Conservation (phyloP, 2,329 filamentous ascomycete species). For the Colletotrichum spaethianum region DNA sequence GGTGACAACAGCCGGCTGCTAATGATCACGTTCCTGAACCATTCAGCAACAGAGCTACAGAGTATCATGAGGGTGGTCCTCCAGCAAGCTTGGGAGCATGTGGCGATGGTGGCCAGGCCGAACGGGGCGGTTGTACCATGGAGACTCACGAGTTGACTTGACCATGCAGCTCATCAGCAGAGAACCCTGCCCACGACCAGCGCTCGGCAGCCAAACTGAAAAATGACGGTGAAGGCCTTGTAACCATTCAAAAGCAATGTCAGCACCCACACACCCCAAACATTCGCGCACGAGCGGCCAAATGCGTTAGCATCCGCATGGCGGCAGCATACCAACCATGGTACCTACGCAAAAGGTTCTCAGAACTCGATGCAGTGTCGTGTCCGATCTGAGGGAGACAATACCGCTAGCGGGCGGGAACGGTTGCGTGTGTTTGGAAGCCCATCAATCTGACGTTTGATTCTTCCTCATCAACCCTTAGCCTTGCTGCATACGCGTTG, state of each 20-base stretch:
- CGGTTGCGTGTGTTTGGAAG: constrained; percentile 1
- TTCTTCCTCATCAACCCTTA: constrained; percentile 11
- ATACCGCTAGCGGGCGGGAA: constrained; percentile 3
- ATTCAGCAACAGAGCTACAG: constrained; percentile 3
- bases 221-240: constrained; percentile 28
- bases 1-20: constrained; percentile 9
- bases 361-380: constrained; percentile 14
- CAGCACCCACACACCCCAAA: constrained; percentile 16
- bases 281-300: constrained; percentile 9
- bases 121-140: not conserved
- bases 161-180: constrained; percentile 27
- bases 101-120: not conserved
- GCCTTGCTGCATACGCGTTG: constrained; percentile 3
- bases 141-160: constrained; percentile 1
- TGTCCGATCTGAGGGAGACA: constrained; percentile 12
- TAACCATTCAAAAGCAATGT: constrained; percentile 3
- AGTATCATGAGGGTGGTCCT: constrained; percentile 1
- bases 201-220: constrained; percentile 8
- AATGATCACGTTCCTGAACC: not conserved
- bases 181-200: not conserved
- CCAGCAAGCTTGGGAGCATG: constrained; percentile 5
- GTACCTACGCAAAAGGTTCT: constrained; percentile 17
- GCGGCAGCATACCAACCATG: constrained; percentile 12
- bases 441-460: constrained; percentile 12
- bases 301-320: not conserved